Evolutionary conservation across 1,284 basidiomycete species (phyloP), one percentile per base, ranked within the genome.

Genomic region (Puccinia hordei): DNA sequence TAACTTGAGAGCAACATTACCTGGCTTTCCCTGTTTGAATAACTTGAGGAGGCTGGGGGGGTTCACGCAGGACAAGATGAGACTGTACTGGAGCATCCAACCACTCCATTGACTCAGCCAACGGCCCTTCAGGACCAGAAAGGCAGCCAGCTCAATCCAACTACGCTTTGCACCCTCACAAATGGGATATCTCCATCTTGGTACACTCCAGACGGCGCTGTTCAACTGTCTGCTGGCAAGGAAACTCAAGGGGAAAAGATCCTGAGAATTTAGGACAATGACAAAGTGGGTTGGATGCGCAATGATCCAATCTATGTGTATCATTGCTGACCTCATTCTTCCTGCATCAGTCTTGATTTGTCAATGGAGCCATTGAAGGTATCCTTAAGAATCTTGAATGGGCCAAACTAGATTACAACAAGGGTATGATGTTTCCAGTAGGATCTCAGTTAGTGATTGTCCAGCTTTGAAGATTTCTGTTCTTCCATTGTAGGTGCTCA

Each of bases 161-260:
- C 84, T 99, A 10, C 91, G 96, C 9, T 99, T 99, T 86, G 96
- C 96, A 0, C 96, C 97, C 0, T 98, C 96, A 0, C 97, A 96
- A 0, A 99, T 97, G 0, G 96, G 97, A 2, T 89, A 91, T 66
- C 88, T 99, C 1, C 96, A 99, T 86, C 90, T 99, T 0, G 96
- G 96, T 1, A 95, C 96, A 0, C 89, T 99, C n/a, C 88, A 97
- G 24, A 99, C 95, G 69, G 97, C 95, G 0, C 88, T 99, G 3
- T 95, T 95, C 87, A 99, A 99, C 85, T 90, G 97, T 84, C 87
- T 98, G 0, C 91, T 92, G 81, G 93, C 95, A 0, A 89, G 89
- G 83, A 93, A 92, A 84, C 88, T 90, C 38, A 90, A 90, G 1
- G 95, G 95, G 1, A 91, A 91, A 84, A 93, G 92, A 90, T 98